Conservation (phyloP, 305 asterid genomes). For the Fraxinus dipetala region DNA sequence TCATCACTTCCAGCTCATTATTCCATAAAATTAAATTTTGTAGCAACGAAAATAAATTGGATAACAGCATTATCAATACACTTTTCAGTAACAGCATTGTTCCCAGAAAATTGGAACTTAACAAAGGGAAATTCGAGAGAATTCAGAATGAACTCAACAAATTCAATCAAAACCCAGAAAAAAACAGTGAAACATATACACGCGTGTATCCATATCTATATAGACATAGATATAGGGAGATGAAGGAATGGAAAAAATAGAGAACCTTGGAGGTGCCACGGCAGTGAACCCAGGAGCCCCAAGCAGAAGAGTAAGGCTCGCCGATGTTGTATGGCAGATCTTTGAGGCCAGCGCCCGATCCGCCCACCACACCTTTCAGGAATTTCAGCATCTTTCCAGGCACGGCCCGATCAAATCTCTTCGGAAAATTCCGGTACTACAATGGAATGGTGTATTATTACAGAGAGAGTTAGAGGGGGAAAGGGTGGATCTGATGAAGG, state of each 20-base stretch:
- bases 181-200: slow-evolving; percentile 10
- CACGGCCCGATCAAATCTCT: slow-evolving; percentile 27
- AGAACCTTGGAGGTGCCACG: slow-evolving; percentile 90
- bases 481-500: slow-evolving; percentile 23
- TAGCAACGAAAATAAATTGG: not conserved
- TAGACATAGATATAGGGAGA: not conserved
- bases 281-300: slow-evolving; percentile 98
- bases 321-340: slow-evolving; percentile 96
- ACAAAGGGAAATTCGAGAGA: slow-evolving; percentile 14
- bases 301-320: slow-evolving; percentile 91
- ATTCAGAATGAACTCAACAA: slow-evolving; percentile 10
- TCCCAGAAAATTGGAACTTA: slow-evolving; percentile 20
- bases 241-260: slow-evolving; percentile 4
- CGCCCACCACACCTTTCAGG: slow-evolving; percentile 88
- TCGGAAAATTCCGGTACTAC: not conserved
- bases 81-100: slow-evolving; percentile 14
- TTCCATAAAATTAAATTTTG: slow-evolving; percentile 3
- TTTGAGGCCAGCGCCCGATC: slow-evolving; percentile 90
- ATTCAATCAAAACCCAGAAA: slow-evolving; percentile 11
- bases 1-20: slow-evolving; percentile 7
- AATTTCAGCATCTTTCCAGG: slow-evolving; percentile 65
- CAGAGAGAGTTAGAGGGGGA: not conserved
- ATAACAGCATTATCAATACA: not conserved
- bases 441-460: not conserved
- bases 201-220: not conserved